Base-by-base conservation (phyloP, 352 stramenopile genomes). In the Aphanomyces astaci region DNA sequence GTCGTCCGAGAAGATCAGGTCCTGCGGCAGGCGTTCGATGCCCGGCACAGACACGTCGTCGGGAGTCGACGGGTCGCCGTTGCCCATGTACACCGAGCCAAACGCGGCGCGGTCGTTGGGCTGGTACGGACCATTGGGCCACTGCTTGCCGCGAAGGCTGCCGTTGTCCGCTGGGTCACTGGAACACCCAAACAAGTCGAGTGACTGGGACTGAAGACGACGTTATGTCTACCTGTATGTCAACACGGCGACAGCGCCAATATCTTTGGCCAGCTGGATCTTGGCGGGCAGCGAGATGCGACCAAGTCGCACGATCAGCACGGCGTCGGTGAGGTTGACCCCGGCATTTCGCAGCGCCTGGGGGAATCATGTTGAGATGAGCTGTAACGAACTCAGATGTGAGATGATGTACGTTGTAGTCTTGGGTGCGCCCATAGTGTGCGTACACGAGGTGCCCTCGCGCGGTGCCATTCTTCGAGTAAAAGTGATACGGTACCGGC, bases 11-110 rank as follows among this genome's bases (percentile, higher is more conserved):
- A 90, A 94, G 28, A 94, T 75, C 32, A 91, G 79, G 31, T 94
- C 83, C 3, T 87, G 76, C 0, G 81, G 80, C 69, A 92, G 80
- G 39, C 86, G 84, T 55, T 92, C 84, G 22, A 71, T 66, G 53
- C 24, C 31, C 4, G 31, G 64, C 0, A 83, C 74, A 7, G 82
- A 92, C 59, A 88, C 86, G 1, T 83, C 79, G 62, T 92, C 81
- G 0, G 83, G 82, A 22, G 86, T 88, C 28, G 84, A 89, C 36
- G 86, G 86, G 54, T 94, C 86, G 2, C 84, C 86, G 63, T 92
- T 87, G 56, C 86, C 86, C 81, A 94, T 91, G 80, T 91, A 92
- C 4, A 89, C 86, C 30, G 74, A 90, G 4, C 84, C 82, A 60
- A 83, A 92, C 4, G 84, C 75, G 24, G 84, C 73, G 15, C 82